Conservation (phyloP, 768 basidiomycete genomes). For the Leccinum variicolor region DNA sequence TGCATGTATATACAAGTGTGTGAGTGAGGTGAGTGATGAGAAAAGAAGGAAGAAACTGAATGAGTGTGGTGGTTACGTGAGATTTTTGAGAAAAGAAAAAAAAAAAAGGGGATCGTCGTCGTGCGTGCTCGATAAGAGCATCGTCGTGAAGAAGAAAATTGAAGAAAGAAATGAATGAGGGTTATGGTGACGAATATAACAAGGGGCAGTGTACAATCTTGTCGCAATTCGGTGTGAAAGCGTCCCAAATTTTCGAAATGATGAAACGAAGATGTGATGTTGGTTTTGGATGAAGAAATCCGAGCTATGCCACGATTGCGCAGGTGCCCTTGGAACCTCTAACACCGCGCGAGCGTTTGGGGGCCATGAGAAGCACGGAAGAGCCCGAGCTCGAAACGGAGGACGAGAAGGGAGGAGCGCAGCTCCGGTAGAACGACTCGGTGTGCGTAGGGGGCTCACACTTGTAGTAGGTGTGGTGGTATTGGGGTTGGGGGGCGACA, state of each 20-base stretch:
- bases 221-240: slow-evolving; percentile 17
- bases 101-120: slow-evolving; percentile 18
- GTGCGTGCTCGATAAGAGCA: slow-evolving; percentile 19
- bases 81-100: slow-evolving; percentile 1
- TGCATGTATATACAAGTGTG: slow-evolving; percentile 37
- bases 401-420: slow-evolving; percentile 14
- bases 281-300: background rate
- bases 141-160: slow-evolving; percentile 7
- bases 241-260: slow-evolving; percentile 18
- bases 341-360: slow-evolving; percentile 15
- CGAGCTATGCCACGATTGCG: slow-evolving; percentile 14
- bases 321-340: slow-evolving; percentile 16
- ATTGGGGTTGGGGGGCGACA: slow-evolving; percentile 19
- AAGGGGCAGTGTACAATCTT: slow-evolving; percentile 13
- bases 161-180: background rate
- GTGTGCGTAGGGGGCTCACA: slow-evolving; percentile 3
- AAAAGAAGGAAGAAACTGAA: slow-evolving; percentile 10
- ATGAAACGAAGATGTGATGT: background rate
- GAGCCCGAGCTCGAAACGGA: slow-evolving; percentile 27
- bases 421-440: slow-evolving; percentile 15
- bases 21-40: slow-evolving; percentile 23
- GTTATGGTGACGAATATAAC: background rate
- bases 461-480: slow-evolving; percentile 15
- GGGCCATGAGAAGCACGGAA: slow-evolving; percentile 30
- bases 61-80: slow-evolving; percentile 25